A percentile compares a stretch with the other conserved stretches of the same genome.
These are phyloP conservation scores for Cyberlindnera petersonii DNA, from an alignment of 805 yeast genomes.

Conservation along the genomic window DNA sequence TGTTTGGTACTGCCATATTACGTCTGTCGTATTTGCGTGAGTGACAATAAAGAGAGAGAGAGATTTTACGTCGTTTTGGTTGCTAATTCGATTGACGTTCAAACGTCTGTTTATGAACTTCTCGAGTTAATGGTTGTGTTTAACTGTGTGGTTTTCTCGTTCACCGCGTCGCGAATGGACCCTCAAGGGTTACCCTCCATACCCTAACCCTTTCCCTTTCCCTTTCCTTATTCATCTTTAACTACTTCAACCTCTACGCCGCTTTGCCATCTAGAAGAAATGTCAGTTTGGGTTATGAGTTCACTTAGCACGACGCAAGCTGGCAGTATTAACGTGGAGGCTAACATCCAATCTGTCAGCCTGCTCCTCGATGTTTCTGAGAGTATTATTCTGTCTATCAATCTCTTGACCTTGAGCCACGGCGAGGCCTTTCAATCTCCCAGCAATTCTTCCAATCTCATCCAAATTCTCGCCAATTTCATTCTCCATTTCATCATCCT, in stretches of 20 bases:
- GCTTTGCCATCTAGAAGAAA: no score
- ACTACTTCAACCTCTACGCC: not conserved
- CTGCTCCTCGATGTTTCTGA: conserved; percentile 74
- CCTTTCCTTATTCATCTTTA: not conserved
- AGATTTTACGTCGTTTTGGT: no score
- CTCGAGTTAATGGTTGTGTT: no score
- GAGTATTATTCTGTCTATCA: conserved; percentile 68
- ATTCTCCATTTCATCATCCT: conserved; percentile 88
- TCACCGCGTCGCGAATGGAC: no score
- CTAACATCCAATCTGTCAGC: conserved; percentile 82
- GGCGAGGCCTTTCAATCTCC: conserved; percentile 71
- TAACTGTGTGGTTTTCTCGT: no score
- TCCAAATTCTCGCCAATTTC: conserved; percentile 83
- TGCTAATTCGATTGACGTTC: not conserved
- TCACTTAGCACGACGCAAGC: conserved; percentile 43
- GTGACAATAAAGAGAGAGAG: no score
- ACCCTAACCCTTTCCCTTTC: not conserved
- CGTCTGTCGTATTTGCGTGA: no score
- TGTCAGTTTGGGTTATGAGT: no score
- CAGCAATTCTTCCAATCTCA: conserved; percentile 65
- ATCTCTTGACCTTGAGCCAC: conserved; percentile 71
- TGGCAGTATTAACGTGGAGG: conserved; percentile 71
- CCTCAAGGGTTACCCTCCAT: not conserved
- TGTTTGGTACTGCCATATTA: conserved; percentile 11
- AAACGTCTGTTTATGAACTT: no score